These are phyloP conservation scores for Neoarthrinium moseri DNA, from an alignment of 2,329 filamentous ascomycete genomes.

Conservation along the genomic window DNA sequence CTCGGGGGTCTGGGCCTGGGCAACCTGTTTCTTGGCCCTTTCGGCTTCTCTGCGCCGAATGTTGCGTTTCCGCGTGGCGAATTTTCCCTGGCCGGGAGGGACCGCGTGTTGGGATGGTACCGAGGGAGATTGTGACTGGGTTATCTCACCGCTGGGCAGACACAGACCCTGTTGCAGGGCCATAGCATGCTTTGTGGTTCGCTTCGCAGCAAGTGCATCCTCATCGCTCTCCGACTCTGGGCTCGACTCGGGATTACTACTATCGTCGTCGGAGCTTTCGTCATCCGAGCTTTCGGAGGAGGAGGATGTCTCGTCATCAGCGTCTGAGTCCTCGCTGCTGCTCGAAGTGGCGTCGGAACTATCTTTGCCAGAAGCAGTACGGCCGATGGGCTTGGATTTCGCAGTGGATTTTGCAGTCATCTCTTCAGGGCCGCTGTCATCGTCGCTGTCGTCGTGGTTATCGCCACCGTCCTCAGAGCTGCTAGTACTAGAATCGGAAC, in stretches of 20 bases:
- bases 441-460: constrained; percentile 20
- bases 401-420: constrained; percentile 7
- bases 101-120: constrained; percentile 16
- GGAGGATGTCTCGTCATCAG: constrained; percentile 18
- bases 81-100: constrained; percentile 35
- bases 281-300: constrained; percentile 13
- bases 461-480: constrained; percentile 7
- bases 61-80: constrained; percentile 51
- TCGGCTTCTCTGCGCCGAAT: constrained; percentile 43
- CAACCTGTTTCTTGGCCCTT: constrained; percentile 23
- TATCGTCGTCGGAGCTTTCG: constrained; percentile 15
- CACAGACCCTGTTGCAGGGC: no score
- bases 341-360: constrained; percentile 1
- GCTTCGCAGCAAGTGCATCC: not conserved
- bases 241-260: no score
- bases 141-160: not conserved
- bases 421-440: constrained; percentile 25
- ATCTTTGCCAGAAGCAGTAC: not conserved
- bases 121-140: constrained; percentile 8
- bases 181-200: not conserved
- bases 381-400: not conserved
- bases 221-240: constrained; percentile 13
- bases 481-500: constrained; percentile 2
- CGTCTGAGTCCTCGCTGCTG: constrained; percentile 13
- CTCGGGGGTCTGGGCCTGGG: constrained; percentile 9